Conservation (phyloP, 208 protist species). For the Trypanosoma avium region DNA sequence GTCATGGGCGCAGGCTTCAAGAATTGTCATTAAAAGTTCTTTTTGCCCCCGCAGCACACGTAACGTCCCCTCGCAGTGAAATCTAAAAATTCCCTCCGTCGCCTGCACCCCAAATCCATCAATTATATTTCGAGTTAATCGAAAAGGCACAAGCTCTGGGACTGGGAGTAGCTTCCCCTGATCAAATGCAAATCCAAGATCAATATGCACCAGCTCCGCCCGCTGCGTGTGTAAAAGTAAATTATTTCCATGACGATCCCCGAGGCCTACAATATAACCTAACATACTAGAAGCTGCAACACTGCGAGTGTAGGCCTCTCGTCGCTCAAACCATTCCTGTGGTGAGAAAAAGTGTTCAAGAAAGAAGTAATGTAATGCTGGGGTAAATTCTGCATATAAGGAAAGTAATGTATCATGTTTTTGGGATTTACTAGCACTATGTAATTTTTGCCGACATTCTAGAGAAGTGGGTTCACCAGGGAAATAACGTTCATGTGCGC, state of each 20-base stretch:
- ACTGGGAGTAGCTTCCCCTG: slow-evolving; percentile 85
- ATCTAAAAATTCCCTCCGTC: slow-evolving; percentile 91
- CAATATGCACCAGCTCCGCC: slow-evolving; percentile 95
- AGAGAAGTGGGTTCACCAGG: slow-evolving; percentile 62
- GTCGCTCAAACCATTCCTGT: slow-evolving; percentile 74
- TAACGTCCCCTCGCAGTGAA: slow-evolving; percentile 86
- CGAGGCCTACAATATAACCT: slow-evolving; percentile 96
- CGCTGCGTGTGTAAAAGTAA: slow-evolving; percentile 92
- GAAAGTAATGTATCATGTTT: slow-evolving; percentile 44
- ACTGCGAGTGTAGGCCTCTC: slow-evolving; percentile 89
- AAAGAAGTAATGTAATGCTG: slow-evolving; percentile 96
- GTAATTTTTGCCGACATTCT: slow-evolving; percentile 54
- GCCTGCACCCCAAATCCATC: slow-evolving; percentile 94
- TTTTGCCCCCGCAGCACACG: slow-evolving; percentile 71
- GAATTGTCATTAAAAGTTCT: slow-evolving; percentile 82
- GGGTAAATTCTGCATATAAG: slow-evolving; percentile 87
- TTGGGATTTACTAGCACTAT: slow-evolving; percentile 25
- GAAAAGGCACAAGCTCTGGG: slow-evolving; percentile 96
- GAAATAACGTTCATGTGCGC: slow-evolving; percentile 87
- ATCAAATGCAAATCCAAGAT: slow-evolving; percentile 95
- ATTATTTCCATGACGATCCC: slow-evolving; percentile 96
- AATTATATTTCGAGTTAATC: slow-evolving; percentile 96
- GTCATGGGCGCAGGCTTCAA: slow-evolving; percentile 95
- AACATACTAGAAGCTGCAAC: slow-evolving; percentile 91
- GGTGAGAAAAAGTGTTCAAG: slow-evolving; percentile 82